These are phyloP conservation scores for Trichophyton simii DNA, from an alignment of 2,329 filamentous ascomycete species.

Conservation along the genomic window DNA sequence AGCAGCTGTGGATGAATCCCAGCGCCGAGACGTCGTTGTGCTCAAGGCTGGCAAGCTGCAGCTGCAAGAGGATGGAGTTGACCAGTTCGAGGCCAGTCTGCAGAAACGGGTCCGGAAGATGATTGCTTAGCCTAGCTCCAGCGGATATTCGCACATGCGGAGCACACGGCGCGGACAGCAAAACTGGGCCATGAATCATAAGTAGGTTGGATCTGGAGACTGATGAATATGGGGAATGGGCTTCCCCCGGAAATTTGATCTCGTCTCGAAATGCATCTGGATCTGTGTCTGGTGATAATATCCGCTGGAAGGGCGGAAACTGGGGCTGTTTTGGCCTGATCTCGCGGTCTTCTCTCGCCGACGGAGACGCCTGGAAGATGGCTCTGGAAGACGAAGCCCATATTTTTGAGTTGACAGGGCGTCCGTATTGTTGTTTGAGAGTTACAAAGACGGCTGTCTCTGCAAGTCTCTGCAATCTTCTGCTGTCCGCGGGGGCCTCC, in stretches of 20 bases:
- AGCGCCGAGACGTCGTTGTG: conserved; percentile 48
- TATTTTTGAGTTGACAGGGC: not conserved
- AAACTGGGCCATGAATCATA: too few relatives aligned
- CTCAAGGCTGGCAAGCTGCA: conserved; percentile 47
- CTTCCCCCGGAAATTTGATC: not conserved
- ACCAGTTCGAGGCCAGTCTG: conserved; percentile 45
- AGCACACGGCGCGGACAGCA: too few relatives aligned
- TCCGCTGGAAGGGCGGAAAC: not conserved
- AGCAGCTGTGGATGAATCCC: conserved; percentile 30
- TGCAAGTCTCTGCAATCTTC: too few relatives aligned
- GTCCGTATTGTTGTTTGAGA: not conserved
- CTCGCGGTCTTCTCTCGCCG: not conserved
- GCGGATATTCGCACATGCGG: not conserved
- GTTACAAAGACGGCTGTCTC: not conserved
- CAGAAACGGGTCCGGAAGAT: conserved; percentile 5
- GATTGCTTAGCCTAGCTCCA: not conserved
- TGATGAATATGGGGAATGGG: not conserved
- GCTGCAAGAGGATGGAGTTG: conserved; percentile 47
- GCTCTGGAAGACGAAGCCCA: not conserved
- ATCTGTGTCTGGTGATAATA: not conserved
- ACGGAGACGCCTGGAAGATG: not conserved
- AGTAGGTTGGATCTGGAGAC: not conserved
- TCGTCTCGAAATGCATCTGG: not conserved
- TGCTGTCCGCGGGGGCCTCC: not conserved
- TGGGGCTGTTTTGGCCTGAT: not conserved